A percentile compares a stretch with the other conserved stretches of the same genome.
Conservation (phyloP, 2,329 filamentous ascomycete species). For the Neofusicoccum cordaticola region DNA sequence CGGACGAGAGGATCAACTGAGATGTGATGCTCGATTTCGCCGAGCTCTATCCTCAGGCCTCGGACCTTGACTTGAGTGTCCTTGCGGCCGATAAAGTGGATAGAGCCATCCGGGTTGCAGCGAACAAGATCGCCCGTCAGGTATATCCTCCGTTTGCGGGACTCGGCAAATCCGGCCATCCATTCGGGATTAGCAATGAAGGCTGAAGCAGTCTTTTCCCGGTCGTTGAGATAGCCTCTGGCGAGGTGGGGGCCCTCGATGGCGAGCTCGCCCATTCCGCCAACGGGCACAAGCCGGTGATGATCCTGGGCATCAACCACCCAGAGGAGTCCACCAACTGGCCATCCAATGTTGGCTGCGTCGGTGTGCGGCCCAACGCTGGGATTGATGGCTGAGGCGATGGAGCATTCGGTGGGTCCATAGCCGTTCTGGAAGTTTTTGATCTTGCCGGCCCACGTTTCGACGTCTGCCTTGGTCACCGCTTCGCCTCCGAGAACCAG, state of each 20-base stretch:
- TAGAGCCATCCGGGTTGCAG: slow-evolving; percentile 25
- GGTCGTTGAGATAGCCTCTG: slow-evolving; percentile 37
- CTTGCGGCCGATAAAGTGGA: slow-evolving; percentile 36
- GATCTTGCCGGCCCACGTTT: background rate
- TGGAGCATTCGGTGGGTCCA: slow-evolving; percentile 22
- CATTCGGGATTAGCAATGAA: slow-evolving; percentile 32
- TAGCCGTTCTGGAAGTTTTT: slow-evolving; percentile 37
- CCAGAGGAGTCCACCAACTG: slow-evolving; percentile 26
- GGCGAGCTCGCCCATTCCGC: slow-evolving; percentile 47
- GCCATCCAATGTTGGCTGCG: background rate
- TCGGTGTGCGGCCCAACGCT: background rate
- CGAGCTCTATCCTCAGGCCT: slow-evolving; percentile 38
- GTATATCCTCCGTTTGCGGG: slow-evolving; percentile 24
- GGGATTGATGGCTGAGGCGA: background rate
- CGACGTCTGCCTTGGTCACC: slow-evolving; percentile 15
- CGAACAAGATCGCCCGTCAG: slow-evolving; percentile 30
- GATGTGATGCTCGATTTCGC: slow-evolving; percentile 42
- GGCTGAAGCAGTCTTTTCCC: slow-evolving; percentile 32
- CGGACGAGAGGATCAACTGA: background rate
- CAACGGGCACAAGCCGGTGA: slow-evolving; percentile 28
- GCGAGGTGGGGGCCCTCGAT: slow-evolving; percentile 47
- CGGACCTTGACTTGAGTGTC: slow-evolving; percentile 37
- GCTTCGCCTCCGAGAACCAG: slow-evolving; percentile 48
- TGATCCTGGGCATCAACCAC: slow-evolving; percentile 33
- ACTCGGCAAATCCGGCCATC: slow-evolving; percentile 14